These are phyloP conservation scores for Lactarius psammicola DNA, from an alignment of 768 basidiomycete genomes.

Conservation along the genomic window DNA sequence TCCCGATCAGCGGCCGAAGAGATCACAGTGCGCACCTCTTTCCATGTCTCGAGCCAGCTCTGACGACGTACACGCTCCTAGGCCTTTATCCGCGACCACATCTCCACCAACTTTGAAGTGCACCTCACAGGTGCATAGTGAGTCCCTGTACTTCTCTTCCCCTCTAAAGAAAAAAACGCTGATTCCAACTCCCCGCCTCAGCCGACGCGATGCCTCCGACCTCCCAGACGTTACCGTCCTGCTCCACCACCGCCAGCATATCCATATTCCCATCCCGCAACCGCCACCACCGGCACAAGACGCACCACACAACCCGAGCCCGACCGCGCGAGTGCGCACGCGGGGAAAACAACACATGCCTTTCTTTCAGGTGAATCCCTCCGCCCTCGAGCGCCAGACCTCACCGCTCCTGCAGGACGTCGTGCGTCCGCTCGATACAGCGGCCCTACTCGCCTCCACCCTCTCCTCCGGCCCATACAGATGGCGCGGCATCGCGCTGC, in stretches of 20 bases:
- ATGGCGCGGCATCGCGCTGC: conserved; percentile 54
- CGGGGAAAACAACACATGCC: conserved; percentile 29
- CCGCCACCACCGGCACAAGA: background rate
- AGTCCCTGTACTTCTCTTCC: conserved; percentile 32
- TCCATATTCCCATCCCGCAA: conserved; percentile 42
- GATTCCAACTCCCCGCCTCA: conserved; percentile 29
- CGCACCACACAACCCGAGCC: background rate
- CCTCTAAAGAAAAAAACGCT: background rate
- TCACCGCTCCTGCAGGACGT: conserved; percentile 41
- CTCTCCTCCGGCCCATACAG: conserved; percentile 35
- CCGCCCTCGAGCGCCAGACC: conserved; percentile 14
- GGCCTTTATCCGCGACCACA: conserved; percentile 49
- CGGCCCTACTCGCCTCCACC: conserved; percentile 46
- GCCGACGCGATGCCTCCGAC: conserved; percentile 46
- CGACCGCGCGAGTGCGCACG: background rate
- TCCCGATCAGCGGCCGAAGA: conserved; percentile 44
- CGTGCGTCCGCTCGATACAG: conserved; percentile 42
- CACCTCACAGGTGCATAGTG: conserved; percentile 58
- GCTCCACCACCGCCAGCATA: conserved; percentile 46
- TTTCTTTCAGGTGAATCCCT: conserved; percentile 28
- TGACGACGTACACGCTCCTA: conserved; percentile 29
- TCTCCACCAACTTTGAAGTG: conserved; percentile 50
- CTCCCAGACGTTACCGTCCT: conserved; percentile 44
- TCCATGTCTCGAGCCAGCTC: background rate
- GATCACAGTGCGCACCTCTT: conserved; percentile 42